These are phyloP conservation scores for Botrytis deweyae DNA, from an alignment of 2,329 filamentous ascomycete species.

Conservation along the genomic window DNA sequence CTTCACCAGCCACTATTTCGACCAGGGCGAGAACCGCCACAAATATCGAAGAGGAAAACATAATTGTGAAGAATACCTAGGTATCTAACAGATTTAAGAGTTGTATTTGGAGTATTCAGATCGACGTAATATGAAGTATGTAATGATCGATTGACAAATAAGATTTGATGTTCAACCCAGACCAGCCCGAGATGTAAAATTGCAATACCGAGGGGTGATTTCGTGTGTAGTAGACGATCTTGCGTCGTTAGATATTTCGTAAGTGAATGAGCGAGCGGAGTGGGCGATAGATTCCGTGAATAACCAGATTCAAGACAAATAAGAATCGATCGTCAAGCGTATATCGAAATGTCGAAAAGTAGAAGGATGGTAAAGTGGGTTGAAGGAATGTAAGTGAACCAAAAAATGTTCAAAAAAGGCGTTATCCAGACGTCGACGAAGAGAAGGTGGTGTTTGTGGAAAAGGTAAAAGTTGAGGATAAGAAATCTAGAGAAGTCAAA, in stretches of 20 bases:
- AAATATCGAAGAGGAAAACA: conserved; percentile 30
- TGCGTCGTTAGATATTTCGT: conserved; percentile 12
- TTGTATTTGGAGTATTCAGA: background rate
- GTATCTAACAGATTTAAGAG: background rate
- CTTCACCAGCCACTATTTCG: conserved; percentile 25
- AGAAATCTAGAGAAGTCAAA: background rate
- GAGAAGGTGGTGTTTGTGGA: background rate
- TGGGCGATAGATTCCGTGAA: conserved; percentile 16
- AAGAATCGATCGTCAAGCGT: background rate
- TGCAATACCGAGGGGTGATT: background rate
- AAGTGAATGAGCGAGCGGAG: background rate
- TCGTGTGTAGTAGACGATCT: conserved; percentile 11
- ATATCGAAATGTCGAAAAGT: background rate
- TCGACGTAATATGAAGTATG: background rate
- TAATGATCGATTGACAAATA: background rate
- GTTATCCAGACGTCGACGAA: conserved; percentile 13
- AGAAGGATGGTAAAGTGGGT: background rate
- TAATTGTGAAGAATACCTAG: conserved; percentile 15
- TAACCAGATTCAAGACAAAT: conserved; percentile 22
- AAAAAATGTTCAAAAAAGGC: conserved; percentile 6
- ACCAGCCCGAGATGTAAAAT: conserved; percentile 9
- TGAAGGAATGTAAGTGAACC: conserved; percentile 19
- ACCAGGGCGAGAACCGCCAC: conserved; percentile 31
- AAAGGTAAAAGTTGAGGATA: background rate
- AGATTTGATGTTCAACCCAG: background rate